Evolutionary conservation across 2,329 filamentous ascomycete species (phyloP), one percentile per base, ranked within the genome.

Genomic region (Onygenales sp.): DNA sequence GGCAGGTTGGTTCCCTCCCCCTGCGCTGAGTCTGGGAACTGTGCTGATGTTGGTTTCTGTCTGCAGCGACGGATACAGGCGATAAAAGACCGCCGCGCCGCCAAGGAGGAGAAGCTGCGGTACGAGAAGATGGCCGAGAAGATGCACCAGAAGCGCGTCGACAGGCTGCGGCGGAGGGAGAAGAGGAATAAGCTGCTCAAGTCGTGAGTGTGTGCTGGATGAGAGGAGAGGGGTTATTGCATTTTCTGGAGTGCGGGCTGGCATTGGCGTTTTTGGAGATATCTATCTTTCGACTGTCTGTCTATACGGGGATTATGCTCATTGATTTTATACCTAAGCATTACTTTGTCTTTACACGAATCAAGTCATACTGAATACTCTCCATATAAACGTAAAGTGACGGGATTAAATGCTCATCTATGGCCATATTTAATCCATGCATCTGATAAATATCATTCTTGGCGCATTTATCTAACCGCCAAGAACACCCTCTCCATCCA

Each of bases 91-190:
- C 91, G 86, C 71, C 82, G 88, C 61, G 86, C 83, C 17, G 87
- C 85, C 51, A 97, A 96, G 79, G 91, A 89, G 63, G 93, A 97
- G 77, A 90, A 87, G 71, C 89, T 91, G 65, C 79, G 92, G 61
- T 97, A 92, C 67, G 88, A 90, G 70, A 88, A 91, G 77, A 82
- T 98, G 82, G 92, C 90, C 17, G 88, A 90, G 74, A 97, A 93
- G 77, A 97, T 98, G 93, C 92, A 97, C 75, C 84, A 82, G 72
- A 97, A 95, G 79, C 81, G 91, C 57, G 86, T 97, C 10, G 93
- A 98, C 74, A 82, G 93, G 62, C 73, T 95, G 71, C 95, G 90
- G 84, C 82, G 91, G 67, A 87, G 89, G 71, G 93, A 98, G 78
- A 97, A 97, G 84, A 84, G 93, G 67, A 98, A 75, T 62, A 75